phyloP scores from a whole-genome alignment of 2,329 filamentous ascomycete species.

The Colletotrichum chlorophyti region DNA sequence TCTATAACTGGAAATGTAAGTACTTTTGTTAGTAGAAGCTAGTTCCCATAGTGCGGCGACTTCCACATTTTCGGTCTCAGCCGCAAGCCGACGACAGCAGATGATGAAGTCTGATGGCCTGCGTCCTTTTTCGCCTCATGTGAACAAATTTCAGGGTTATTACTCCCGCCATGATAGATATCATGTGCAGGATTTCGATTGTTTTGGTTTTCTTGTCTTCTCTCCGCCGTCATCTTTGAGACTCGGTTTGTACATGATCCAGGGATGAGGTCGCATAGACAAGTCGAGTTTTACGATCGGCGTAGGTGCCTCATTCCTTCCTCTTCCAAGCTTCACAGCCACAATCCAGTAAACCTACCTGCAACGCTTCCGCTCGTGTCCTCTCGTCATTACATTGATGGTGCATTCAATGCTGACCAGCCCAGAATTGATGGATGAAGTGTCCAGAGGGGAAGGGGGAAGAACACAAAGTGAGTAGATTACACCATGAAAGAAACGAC shows the following conservation, averaged over 20 bases:
- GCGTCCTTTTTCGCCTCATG: background rate
- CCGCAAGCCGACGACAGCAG: constrained; percentile 23
- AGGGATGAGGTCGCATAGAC: background rate
- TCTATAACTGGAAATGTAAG: rapidly evolving
- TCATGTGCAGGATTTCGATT: too few relatives aligned
- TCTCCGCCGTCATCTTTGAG: too few relatives aligned
- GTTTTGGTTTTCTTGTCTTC: too few relatives aligned
- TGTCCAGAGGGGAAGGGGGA: too few relatives aligned
- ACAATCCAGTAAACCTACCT: background rate
- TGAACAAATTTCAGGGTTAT: too few relatives aligned
- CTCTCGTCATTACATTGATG: background rate
- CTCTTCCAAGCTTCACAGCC: constrained; percentile 23
- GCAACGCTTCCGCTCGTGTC: background rate
- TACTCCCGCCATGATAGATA: too few relatives aligned
- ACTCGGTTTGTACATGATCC: too few relatives aligned
- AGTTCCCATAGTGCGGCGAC: constrained; percentile 20
- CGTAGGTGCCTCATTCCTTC: background rate
- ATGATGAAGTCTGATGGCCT: too few relatives aligned
- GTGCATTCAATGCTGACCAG: background rate
- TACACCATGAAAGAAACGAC: too few relatives aligned
- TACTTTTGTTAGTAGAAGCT: background rate
- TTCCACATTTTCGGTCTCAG: constrained; percentile 23
- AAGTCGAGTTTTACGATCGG: background rate
- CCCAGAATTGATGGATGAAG: too few relatives aligned
- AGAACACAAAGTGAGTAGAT: too few relatives aligned